Percentiles rank a stretch among this genome's conserved stretches.
phyloP scores from a whole-genome alignment of 148 eudicot species.

The Drosera capensis region DNA sequence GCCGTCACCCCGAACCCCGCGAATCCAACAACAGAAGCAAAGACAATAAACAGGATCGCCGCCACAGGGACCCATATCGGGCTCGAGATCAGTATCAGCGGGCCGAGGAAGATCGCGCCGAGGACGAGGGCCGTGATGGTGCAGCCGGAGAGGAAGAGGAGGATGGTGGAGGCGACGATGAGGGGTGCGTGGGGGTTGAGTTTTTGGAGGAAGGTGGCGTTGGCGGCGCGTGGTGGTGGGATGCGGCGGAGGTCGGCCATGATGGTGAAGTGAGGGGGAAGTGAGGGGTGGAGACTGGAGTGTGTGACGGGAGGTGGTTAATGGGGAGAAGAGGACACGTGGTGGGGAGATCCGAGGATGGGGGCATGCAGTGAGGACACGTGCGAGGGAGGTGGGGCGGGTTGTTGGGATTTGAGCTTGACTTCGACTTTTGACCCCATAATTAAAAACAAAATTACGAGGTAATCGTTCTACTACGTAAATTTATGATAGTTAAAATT shows the following conservation, averaged over 20 bases:
- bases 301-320: background rate
- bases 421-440: no score
- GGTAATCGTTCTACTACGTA: no score
- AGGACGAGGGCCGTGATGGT: constrained; percentile 36
- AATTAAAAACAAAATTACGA: no score
- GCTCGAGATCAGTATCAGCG: constrained; percentile 41
- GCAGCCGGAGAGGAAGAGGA: constrained; percentile 49
- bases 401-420: no score
- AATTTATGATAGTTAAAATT: no score
- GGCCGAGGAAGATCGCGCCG: constrained; percentile 47
- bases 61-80: constrained; percentile 72
- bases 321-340: no score
- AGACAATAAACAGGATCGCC: constrained; percentile 18
- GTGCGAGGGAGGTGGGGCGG: no score
- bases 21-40: constrained; percentile 31
- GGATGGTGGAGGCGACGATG: constrained; percentile 27
- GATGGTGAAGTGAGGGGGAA: background rate
- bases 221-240: constrained; percentile 9
- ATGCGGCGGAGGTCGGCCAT: constrained; percentile 15
- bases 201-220: constrained; percentile 22
- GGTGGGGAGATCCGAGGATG: no score
- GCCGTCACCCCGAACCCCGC: constrained; percentile 19
- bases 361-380: no score
- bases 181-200: constrained; percentile 36
- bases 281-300: no score